phyloP scores from a whole-genome alignment of 2,329 filamentous ascomycete species.

The Grosmannia clavigera region DNA sequence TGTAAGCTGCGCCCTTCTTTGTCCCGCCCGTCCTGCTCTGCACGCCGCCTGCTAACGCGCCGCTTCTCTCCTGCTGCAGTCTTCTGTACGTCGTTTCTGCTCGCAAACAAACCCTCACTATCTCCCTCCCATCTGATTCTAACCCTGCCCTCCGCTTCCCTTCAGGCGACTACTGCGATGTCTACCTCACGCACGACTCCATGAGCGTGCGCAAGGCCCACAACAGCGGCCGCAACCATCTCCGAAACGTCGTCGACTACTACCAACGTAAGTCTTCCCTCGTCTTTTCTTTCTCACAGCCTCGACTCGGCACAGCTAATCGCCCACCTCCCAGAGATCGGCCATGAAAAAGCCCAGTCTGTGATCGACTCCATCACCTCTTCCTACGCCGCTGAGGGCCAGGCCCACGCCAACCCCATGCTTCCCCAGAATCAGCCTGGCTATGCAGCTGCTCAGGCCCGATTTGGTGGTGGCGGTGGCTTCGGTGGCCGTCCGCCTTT shows the following conservation, averaged over 20 bases:
- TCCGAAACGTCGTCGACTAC: constrained; percentile 96
- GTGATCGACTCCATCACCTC: constrained; percentile 97
- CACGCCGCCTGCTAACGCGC: constrained; percentile 7
- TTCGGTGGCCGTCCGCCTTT: constrained; percentile 5
- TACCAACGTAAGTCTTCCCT: constrained; percentile 62
- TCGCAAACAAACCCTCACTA: too few relatives aligned
- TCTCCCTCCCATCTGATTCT: not conserved
- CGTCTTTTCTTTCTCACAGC: not conserved
- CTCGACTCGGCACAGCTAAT: not conserved
- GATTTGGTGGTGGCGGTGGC: constrained; percentile 25
- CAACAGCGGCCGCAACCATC: constrained; percentile 90
- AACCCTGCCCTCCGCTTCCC: not conserved
- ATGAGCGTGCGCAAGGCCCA: constrained; percentile 99
- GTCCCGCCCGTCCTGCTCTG: too few relatives aligned
- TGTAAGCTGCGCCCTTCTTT: constrained; percentile 46
- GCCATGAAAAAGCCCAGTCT: constrained; percentile 94
- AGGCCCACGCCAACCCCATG: constrained; percentile 76
- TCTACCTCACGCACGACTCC: constrained; percentile 98
- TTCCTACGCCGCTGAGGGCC: constrained; percentile 84
- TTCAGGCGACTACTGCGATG: constrained; percentile 91
- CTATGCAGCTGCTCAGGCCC: constrained; percentile 18
- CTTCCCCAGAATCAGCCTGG: constrained; percentile 56
- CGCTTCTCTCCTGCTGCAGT: constrained; percentile 4
- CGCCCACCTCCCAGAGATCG: constrained; percentile 55
- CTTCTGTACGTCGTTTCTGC: constrained; percentile 12